A percentile compares a stretch with the other conserved stretches of the same genome.
These are phyloP conservation scores for Neoboletus brunneissimus DNA, from an alignment of 768 basidiomycete species.

Conservation along the genomic window DNA sequence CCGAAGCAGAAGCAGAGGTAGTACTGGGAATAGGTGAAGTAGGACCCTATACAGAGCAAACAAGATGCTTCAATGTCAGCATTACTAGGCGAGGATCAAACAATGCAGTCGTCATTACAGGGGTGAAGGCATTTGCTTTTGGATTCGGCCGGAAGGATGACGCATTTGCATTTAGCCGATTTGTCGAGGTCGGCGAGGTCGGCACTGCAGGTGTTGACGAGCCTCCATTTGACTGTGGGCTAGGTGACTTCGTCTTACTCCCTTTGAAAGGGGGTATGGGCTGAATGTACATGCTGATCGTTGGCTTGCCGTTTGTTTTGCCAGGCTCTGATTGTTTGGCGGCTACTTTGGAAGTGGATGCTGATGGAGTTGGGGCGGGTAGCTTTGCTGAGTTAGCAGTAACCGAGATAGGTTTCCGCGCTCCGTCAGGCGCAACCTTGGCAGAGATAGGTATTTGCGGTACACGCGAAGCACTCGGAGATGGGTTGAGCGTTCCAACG, in stretches of 20 bases:
- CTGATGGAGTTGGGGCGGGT: constrained; percentile 27
- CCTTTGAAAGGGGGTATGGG: constrained; percentile 91
- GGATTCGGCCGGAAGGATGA: constrained; percentile 89
- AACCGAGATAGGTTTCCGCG: constrained; percentile 28
- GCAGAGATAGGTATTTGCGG: constrained; percentile 31
- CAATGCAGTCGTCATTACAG: constrained; percentile 39
- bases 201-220: constrained; percentile 37
- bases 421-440: constrained; percentile 31
- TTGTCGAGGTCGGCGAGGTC: constrained; percentile 53
- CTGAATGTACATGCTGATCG: constrained; percentile 77
- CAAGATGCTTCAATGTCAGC: constrained; percentile 19
- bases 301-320: constrained; percentile 43
- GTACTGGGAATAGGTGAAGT: constrained; percentile 45
- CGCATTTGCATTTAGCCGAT: constrained; percentile 83
- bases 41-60: constrained; percentile 37
- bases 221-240: constrained; percentile 31
- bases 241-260: constrained; percentile 38
- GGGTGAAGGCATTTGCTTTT: constrained; percentile 74
- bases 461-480: constrained; percentile 48
- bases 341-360: constrained; percentile 31
- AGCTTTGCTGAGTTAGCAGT: constrained; percentile 26
- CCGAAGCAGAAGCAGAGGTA: constrained; percentile 44
- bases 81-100: constrained; percentile 4
- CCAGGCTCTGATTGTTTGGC: constrained; percentile 31
- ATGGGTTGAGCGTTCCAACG: constrained; percentile 36